These are phyloP conservation scores for Cunninghamia lanceolata DNA, from an alignment of 75 land plant species.

Conservation along the genomic window DNA sequence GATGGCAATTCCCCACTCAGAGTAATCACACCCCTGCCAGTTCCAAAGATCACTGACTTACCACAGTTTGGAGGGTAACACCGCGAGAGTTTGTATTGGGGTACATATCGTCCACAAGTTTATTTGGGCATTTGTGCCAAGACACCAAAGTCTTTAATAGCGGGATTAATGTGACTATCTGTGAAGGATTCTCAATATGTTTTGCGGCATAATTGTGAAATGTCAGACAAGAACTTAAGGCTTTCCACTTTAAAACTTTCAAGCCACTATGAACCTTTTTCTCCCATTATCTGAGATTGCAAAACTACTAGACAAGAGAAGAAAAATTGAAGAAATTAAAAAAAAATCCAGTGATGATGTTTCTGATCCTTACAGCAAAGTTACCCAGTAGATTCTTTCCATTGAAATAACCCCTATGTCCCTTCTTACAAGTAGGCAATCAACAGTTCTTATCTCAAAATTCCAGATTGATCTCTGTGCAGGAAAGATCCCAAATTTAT, in stretches of 20 bases:
- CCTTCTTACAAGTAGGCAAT: constrained; percentile 51
- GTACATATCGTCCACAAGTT: constrained; percentile 89
- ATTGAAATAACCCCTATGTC: constrained; percentile 65
- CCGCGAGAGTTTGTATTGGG: constrained; percentile 89
- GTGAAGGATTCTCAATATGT: constrained; percentile 70
- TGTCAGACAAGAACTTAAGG: no score
- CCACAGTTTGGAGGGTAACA: constrained; percentile 92
- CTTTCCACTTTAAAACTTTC: no score
- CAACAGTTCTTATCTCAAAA: constrained; percentile 38
- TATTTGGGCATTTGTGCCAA: constrained; percentile 94
- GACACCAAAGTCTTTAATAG: constrained; percentile 79
- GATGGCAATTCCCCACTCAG: constrained; percentile 17
- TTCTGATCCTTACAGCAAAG: no score
- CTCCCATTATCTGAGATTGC: no score
- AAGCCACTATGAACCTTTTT: no score
- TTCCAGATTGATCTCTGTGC: constrained; percentile 52
- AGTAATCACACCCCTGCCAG: constrained; percentile 57
- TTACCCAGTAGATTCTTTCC: constrained; percentile 45
- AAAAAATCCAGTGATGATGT: no score
- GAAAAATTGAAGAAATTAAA: no score
- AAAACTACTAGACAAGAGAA: no score
- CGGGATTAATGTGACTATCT: constrained; percentile 96
- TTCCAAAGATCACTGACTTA: constrained; percentile 69
- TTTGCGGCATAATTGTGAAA: constrained; percentile 85
- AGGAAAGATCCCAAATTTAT: constrained; percentile 46